Evolutionary conservation across 768 basidiomycete genomes (phyloP), one percentile per base, ranked within the genome.

Genomic region (Sutorius australiensis): DNA sequence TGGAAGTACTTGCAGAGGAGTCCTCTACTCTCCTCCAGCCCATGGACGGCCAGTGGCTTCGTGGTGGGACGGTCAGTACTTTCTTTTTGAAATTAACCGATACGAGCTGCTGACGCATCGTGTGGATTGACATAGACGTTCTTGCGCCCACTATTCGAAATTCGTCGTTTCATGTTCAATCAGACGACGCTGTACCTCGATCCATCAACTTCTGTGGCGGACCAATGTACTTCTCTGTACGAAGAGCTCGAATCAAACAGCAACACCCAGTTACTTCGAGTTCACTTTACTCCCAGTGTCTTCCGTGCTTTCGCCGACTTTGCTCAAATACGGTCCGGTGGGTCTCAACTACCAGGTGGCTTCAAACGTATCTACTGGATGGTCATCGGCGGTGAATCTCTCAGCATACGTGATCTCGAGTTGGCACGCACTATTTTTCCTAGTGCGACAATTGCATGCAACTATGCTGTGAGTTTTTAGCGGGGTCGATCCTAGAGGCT

Each of bases 131-230:
- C 24, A 48, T 28, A 67, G 66, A 67, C 66, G 3, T 67, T 67
- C 50, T 47, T 68, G 51, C 65, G 67, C 37, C 67, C 66, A 1
- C 60, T 67, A 14, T 67, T 67, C 32, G 66, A 67, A 50, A 67
- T 66, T 17, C 62, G 66, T 40, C 66, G 64, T 7, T 67, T 67
- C 51, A 67, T 67, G 66, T 68, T 68, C 56, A 68, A 68, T 45
- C 65, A 64, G 11, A 68, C 67, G 5, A 67, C 65, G 3, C 27
- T 67, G 27, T 67, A 68, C 38, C 62, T 68, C n/a, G 65, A 67
- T 33, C 50, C 64, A 3, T 64, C 64, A 14, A 52, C 46, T 24
- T 66, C 67, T 3, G 67, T 67, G 28, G 52, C 67, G 17, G 64
- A 60, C 37, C 66, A 67, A 49, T 67, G 66, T 34, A 16, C 31